Conservation (phyloP, 73 alveolate species). For the Symbiodinium pilosum region DNA sequence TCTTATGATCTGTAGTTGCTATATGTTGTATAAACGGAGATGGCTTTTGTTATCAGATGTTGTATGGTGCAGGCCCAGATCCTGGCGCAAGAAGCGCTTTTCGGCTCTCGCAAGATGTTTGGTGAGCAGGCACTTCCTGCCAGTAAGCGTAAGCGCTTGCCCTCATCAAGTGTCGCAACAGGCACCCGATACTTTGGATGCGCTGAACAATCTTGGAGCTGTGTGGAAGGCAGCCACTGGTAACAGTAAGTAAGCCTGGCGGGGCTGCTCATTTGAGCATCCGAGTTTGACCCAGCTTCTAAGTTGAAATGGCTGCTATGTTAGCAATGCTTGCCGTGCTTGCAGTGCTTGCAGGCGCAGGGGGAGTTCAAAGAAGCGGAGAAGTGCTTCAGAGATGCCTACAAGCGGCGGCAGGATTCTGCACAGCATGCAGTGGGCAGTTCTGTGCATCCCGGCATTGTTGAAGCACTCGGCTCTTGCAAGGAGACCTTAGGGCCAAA, state of each 20-base stretch:
- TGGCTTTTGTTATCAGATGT: too few species aligned
- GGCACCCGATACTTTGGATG: conserved; percentile 88
- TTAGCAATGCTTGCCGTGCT: too few species aligned
- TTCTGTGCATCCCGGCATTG: not conserved
- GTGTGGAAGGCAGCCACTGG: conserved; percentile 74
- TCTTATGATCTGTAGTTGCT: too few species aligned
- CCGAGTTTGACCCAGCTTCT: too few species aligned
- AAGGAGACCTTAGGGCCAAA: conserved; percentile 69
- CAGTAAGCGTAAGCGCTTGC: too few species aligned
- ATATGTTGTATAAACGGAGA: too few species aligned
- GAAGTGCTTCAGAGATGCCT: conserved; percentile 77
- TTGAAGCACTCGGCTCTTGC: too few species aligned
- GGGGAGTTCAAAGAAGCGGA: conserved; percentile 82
- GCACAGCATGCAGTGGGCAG: not conserved
- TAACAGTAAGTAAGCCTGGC: too few species aligned
- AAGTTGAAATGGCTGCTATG: too few species aligned
- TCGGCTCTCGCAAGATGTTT: conserved; percentile 58
- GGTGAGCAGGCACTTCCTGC: conserved; percentile 52
- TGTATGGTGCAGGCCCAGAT: conserved; percentile 85
- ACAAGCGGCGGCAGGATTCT: conserved; percentile 45
- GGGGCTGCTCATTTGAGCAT: too few species aligned
- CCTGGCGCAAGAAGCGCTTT: conserved; percentile 71
- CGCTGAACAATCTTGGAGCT: conserved; percentile 73
- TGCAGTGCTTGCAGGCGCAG: conserved; percentile 24
- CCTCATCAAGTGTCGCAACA: not conserved